Percentiles rank a stretch among this genome's conserved stretches.
Evolutionary conservation across 1,139 yeast genomes (phyloP).

Genomic region (Sugiyamaella sp.): DNA sequence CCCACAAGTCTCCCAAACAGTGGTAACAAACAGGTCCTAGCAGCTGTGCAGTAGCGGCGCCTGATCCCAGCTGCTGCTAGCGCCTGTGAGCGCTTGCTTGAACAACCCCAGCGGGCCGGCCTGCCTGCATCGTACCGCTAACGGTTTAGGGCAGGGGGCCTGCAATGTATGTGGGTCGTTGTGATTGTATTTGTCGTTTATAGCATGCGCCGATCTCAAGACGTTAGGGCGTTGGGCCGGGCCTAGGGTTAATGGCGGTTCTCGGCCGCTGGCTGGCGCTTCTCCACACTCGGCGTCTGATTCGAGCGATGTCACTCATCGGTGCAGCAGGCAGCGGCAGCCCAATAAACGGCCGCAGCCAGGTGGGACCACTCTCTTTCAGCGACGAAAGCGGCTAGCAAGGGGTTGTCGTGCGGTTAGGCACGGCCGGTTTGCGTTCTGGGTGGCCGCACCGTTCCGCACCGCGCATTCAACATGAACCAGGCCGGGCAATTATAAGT

Average conservation of each 20-base stretch:
- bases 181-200: neutral
- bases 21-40: too few species aligned
- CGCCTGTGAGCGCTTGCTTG: too few species aligned
- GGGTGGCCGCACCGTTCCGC: too few species aligned
- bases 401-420: neutral
- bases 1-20: too few species aligned
- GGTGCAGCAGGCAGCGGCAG: too few species aligned
- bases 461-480: too few species aligned
- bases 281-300: constrained; percentile 1
- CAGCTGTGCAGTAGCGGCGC: too few species aligned
- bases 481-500: too few species aligned
- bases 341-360: neutral
- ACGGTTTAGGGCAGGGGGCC: neutral
- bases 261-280: too few species aligned
- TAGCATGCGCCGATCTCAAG: neutral
- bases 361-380: constrained; percentile 1
- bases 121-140: neutral
- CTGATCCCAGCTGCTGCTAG: too few species aligned
- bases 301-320: neutral
- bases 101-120: too few species aligned
- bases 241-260: neutral
- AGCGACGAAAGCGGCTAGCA: neutral
- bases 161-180: neutral
- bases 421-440: too few species aligned
- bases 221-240: constrained; percentile 1